Base-by-base conservation (phyloP, 2,329 filamentous ascomycete species). In the Stagonosporopsis chrysanthemi region DNA sequence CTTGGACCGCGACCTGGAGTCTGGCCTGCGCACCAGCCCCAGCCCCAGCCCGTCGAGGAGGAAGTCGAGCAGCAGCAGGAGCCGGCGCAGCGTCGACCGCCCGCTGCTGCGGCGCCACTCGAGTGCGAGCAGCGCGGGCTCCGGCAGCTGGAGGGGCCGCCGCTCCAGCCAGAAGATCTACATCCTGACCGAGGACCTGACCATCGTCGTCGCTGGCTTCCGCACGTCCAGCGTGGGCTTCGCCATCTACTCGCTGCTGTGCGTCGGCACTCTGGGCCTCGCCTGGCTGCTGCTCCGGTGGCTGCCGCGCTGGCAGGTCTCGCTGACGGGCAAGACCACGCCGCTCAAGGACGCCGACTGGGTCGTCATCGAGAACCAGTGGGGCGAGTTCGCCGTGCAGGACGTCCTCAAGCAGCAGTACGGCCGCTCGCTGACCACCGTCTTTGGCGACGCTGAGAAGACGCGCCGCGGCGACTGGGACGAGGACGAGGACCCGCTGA, bases 351-450 rank as follows among this genome's bases (percentile, higher is more conserved):
- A 90, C 52, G 95, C 91, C 69, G 84, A 90, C 58, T 99, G 96
- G 95, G 89, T 97, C 40, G 93, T 96, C 26, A 86, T 98, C 62
- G 95, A 97, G 84, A 97, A 99, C 70, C 92, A 98, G 83, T 98
- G 95, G 94, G 90, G 90, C 46, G 94, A 98, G 76, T 90, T 98
- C 75, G 83, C 84, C 12, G 85, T 95, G n/a, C 85, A 96, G 69
- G 72, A 87, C 46, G 83, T 98, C 12, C 82, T 83, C 56, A 80
- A 75, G 43, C 79, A 86, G 63, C 74, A 73, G 8, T 89, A 89
- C 70, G 86, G 83, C 7, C 83, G 85, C 55, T 81, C 84, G n/a
- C 76, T 89, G 38, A 89, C 86, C 2, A 86, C 86, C 0, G 82
- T 90, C 0, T 94, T 94, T 71, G 90, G 90, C 0, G 76, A 83